Evolutionary conservation across 2,329 filamentous ascomycete species (phyloP).

Genomic region (Xylaria sp.): DNA sequence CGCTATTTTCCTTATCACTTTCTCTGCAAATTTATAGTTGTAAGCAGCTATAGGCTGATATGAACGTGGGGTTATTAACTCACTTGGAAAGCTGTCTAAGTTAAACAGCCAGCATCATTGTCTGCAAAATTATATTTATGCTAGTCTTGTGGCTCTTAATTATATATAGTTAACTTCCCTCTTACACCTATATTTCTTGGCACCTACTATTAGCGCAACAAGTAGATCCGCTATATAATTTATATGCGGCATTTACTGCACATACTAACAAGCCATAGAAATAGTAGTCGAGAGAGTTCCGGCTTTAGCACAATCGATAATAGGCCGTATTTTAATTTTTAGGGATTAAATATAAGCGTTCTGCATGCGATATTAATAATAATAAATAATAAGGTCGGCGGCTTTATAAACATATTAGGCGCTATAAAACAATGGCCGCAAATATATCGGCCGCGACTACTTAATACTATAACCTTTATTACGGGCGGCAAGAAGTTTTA

Average conservation of each 20-base stretch:
- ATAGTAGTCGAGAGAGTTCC: not conserved
- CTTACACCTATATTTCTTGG: slow-evolving; percentile 26
- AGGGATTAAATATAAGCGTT: slow-evolving; percentile 5
- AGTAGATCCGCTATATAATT: slow-evolving; percentile 10
- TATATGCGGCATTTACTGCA: slow-evolving; percentile 8
- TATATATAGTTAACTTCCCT: too few species aligned
- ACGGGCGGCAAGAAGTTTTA: too few species aligned
- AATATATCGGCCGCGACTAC: too few species aligned
- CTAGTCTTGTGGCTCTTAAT: not conserved
- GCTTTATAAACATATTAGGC: too few species aligned
- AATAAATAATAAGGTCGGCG: too few species aligned
- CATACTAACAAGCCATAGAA: slow-evolving; percentile 8
- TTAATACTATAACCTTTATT: too few species aligned
- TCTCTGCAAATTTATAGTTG: not conserved
- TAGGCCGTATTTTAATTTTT: slow-evolving; percentile 12
- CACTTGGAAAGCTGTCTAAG: not conserved
- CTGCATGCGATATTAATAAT: not conserved
- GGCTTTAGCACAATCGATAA: slow-evolving; percentile 25
- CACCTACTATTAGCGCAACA: slow-evolving; percentile 22
- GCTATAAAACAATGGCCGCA: too few species aligned
- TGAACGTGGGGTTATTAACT: not conserved
- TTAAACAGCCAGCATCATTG: not conserved
- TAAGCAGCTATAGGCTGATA: too few species aligned
- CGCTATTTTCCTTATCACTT: not conserved
- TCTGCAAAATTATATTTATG: not conserved